These are phyloP conservation scores for Botrytis byssoidea DNA, from an alignment of 2,329 filamentous ascomycete species.

Conservation along the genomic window DNA sequence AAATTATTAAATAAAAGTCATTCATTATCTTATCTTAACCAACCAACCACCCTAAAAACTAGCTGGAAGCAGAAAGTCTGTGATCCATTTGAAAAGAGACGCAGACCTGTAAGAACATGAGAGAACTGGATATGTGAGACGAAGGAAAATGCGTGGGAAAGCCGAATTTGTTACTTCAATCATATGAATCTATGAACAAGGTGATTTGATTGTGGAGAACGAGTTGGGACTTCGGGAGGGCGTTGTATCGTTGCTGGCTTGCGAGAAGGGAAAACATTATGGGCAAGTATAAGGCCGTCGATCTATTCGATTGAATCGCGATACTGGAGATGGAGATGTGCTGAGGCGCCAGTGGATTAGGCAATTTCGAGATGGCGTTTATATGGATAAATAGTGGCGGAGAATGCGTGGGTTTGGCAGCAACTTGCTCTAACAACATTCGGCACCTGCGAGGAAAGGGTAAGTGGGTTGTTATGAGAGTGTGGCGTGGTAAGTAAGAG, in stretches of 20 bases:
- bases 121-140: background rate
- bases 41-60: conserved; percentile 13
- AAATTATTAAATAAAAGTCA: conserved; percentile 14
- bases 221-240: background rate
- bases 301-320: background rate
- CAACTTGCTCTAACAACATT: conserved; percentile 14
- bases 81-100: conserved; percentile 14
- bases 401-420: background rate
- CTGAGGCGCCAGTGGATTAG: background rate
- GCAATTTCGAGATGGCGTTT: conserved; percentile 1
- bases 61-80: conserved; percentile 8
- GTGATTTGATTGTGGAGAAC: background rate
- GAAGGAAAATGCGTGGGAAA: background rate
- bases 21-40: conserved; percentile 19
- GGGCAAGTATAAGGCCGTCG: background rate
- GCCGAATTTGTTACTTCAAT: background rate
- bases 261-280: background rate
- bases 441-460: conserved; percentile 1
- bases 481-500: background rate
- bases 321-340: background rate
- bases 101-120: conserved; percentile 3
- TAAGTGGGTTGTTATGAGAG: conserved; percentile 4
- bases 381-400: background rate
- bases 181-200: conserved; percentile 7
- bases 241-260: conserved; percentile 10